These are phyloP conservation scores for Teunomyces tritomae DNA, from an alignment of 805 yeast genomes.

Conservation along the genomic window DNA sequence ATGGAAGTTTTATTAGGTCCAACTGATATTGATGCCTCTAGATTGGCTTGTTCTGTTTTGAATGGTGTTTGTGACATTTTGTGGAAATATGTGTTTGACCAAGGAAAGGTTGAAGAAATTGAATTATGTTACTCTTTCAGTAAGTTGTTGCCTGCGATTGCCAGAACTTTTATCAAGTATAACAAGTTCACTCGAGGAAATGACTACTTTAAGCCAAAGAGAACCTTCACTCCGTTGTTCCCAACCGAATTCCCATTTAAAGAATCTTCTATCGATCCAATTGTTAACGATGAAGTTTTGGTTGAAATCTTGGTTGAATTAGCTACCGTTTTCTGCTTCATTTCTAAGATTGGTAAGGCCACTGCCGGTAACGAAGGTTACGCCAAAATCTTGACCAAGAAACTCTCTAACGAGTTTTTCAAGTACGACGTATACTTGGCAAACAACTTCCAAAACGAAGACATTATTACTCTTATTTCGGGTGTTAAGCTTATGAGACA, in stretches of 20 bases:
- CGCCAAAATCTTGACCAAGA: slow-evolving; percentile 34
- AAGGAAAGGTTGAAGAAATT: slow-evolving; percentile 28
- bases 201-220: slow-evolving; percentile 52
- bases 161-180: slow-evolving; percentile 50
- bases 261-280: slow-evolving; percentile 67
- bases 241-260: slow-evolving; percentile 66
- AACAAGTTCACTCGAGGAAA: slow-evolving; percentile 48
- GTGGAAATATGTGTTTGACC: slow-evolving; percentile 30
- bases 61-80: slow-evolving; percentile 45
- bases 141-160: slow-evolving; percentile 53
- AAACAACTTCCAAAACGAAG: slow-evolving; percentile 43
- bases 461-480: slow-evolving; percentile 40
- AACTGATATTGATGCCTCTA: slow-evolving; percentile 54
- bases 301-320: slow-evolving; percentile 74
- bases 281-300: slow-evolving; percentile 63
- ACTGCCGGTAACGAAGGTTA: slow-evolving; percentile 45
- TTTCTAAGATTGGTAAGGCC: slow-evolving; percentile 49
- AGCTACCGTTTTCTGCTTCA: slow-evolving; percentile 55
- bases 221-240: slow-evolving; percentile 67
- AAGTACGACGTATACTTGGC: slow-evolving; percentile 42
- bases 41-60: slow-evolving; percentile 62
- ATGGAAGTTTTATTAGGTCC: slow-evolving; percentile 54
- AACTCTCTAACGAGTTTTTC: slow-evolving; percentile 33
- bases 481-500: slow-evolving; percentile 51
- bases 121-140: slow-evolving; percentile 47